Evolutionary conservation across 129 eudicot species (phyloP).

Genomic region (Logfia minima): DNA sequence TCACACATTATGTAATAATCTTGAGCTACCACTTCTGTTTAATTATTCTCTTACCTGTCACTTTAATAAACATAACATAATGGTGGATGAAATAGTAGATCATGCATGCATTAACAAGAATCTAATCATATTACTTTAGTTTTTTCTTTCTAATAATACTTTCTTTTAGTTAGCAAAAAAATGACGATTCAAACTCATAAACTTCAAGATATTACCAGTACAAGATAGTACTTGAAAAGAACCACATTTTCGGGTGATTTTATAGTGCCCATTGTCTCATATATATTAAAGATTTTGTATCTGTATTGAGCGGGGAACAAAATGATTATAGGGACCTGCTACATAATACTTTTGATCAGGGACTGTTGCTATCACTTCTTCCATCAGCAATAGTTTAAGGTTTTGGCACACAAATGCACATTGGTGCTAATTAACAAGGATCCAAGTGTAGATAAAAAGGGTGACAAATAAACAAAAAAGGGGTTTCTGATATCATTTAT

Average conservation of each 20-base stretch:
- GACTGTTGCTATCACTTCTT: constrained; percentile 17
- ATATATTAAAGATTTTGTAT: constrained; percentile 16
- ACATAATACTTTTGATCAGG: constrained; percentile 25
- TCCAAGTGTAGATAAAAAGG: constrained; percentile 25
- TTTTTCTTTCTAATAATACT: constrained; percentile 8
- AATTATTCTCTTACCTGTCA: constrained; percentile 39
- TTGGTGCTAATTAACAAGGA: constrained; percentile 20
- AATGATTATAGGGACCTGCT: constrained; percentile 32
- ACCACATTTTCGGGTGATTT: constrained; percentile 3
- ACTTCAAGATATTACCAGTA: constrained; percentile 11
- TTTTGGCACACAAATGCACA: constrained; percentile 22
- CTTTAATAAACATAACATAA: constrained; percentile 38
- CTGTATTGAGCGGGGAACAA: constrained; percentile 30
- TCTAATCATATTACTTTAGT: constrained; percentile 25
- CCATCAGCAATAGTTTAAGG: constrained; percentile 18
- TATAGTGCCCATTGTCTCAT: neutral
- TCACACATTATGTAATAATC: constrained; percentile 40
- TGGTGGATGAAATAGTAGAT: constrained; percentile 35
- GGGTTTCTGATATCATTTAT: constrained; percentile 19
- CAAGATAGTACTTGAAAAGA: constrained; percentile 5
- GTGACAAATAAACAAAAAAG: constrained; percentile 26
- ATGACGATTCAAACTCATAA: constrained; percentile 3
- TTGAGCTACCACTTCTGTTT: constrained; percentile 32
- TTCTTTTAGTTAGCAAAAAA: neutral
- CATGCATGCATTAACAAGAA: constrained; percentile 44